Evolutionary conservation across 2,329 filamentous ascomycete species (phyloP).

Genomic region (Penicillium sclerotiorum): DNA sequence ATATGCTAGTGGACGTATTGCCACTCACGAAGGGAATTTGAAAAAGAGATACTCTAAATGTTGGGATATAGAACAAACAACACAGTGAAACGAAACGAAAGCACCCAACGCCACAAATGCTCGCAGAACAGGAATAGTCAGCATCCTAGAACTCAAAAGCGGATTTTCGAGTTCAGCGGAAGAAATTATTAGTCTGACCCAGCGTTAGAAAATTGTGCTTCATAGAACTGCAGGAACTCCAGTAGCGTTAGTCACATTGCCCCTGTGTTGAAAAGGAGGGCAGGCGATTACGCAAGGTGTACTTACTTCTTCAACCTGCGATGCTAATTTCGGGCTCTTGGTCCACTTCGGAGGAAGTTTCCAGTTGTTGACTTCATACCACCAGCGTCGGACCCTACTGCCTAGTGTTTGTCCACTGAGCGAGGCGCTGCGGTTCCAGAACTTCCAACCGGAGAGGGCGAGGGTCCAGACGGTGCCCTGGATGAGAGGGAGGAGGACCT

Average conservation of each 20-base stretch:
- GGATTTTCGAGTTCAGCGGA: neutral
- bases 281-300: neutral
- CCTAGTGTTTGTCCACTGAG: constrained; percentile 77
- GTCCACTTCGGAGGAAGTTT: constrained; percentile 57
- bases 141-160: neutral
- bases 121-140: constrained; percentile 2
- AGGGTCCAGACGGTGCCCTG: constrained; percentile 92
- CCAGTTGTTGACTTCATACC: constrained; percentile 96
- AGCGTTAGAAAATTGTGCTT: constrained; percentile 37
- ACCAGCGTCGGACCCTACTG: constrained; percentile 81
- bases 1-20: no score
- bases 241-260: constrained; percentile 29
- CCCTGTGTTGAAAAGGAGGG: constrained; percentile 5
- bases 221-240: constrained; percentile 43
- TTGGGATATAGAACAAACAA: constrained; percentile 21
- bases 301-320: constrained; percentile 49
- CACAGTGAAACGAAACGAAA: constrained; percentile 6
- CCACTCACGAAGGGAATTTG: no score
- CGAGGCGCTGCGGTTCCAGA: constrained; percentile 80
- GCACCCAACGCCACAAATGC: constrained; percentile 24
- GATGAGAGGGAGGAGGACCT: constrained; percentile 82
- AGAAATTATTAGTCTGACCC: constrained; percentile 29
- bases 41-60: constrained; percentile 4
- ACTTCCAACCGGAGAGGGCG: constrained; percentile 80
- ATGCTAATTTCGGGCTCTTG: constrained; percentile 37